Conservation (phyloP, 208 protist species). For the Crithidia expoeki region DNA sequence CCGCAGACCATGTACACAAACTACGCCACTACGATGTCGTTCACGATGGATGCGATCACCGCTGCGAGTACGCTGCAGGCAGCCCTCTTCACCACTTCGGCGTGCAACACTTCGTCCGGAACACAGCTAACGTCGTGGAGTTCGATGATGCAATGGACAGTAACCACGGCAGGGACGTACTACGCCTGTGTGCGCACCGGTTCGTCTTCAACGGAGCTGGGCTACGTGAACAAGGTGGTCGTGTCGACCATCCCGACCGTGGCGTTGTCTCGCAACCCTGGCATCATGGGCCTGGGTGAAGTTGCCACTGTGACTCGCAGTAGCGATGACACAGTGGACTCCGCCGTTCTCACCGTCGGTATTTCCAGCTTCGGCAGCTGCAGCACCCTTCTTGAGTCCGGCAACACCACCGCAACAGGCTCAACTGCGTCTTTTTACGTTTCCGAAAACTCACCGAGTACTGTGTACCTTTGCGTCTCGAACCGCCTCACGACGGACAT, state of each 20-base stretch:
- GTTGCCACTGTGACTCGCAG: conserved; percentile 45
- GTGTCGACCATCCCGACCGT: conserved; percentile 44
- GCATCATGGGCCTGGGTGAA: conserved; percentile 53
- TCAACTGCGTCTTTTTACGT: conserved; percentile 45
- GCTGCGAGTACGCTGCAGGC: conserved; percentile 26
- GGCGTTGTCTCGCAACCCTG: conserved; percentile 35
- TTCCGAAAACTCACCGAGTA: conserved; percentile 34
- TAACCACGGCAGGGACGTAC: conserved; percentile 49
- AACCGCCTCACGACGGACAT: conserved; percentile 36
- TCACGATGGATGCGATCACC: conserved; percentile 48
- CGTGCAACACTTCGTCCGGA: conserved; percentile 24
- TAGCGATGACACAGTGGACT: conserved; percentile 6
- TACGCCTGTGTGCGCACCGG: conserved; percentile 63
- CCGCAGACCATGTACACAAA: conserved; percentile 63
- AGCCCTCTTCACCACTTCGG: conserved; percentile 33
- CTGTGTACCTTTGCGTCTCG: conserved; percentile 56
- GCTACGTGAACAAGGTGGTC: conserved; percentile 45
- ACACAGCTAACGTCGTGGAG: conserved; percentile 32
- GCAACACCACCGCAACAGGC: conserved; percentile 35
- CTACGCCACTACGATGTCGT: conserved; percentile 47
- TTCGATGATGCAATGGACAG: conserved; percentile 35
- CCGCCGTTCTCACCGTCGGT: conserved; percentile 52
- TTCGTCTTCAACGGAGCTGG: conserved; percentile 12
- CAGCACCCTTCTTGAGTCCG: conserved; percentile 28
- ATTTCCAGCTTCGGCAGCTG: conserved; percentile 45